phyloP scores from a whole-genome alignment of 2,329 filamentous ascomycete species.

The Fusarium sp. region DNA sequence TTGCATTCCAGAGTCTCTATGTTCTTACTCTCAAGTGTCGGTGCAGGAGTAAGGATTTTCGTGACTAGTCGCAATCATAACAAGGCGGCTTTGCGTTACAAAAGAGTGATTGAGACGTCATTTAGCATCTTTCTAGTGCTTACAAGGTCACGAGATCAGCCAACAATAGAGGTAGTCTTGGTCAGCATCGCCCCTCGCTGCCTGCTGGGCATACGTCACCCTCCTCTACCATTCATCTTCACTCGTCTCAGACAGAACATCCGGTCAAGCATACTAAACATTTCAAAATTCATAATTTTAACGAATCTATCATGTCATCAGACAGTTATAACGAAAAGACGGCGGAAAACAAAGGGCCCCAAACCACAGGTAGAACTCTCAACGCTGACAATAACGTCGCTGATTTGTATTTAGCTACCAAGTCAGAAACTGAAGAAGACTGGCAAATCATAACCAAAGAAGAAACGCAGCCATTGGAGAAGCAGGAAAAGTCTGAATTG shows the following conservation, averaged over 20 bases:
- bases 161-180: background rate
- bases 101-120: too few species aligned
- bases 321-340: background rate
- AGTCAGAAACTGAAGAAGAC: constrained; percentile 1
- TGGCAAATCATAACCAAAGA: constrained; percentile 23
- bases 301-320: background rate
- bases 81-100: too few species aligned
- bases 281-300: too few species aligned
- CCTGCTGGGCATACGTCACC: constrained; percentile 6
- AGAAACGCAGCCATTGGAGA: background rate
- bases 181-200: background rate
- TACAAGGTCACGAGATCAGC: background rate
- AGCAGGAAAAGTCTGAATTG: fast-evolving
- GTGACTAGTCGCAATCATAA: too few species aligned
- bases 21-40: too few species aligned
- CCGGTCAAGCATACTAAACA: too few species aligned
- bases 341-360: fast-evolving
- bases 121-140: background rate
- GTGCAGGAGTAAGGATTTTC: too few species aligned
- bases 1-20: too few species aligned
- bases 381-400: fast-evolving
- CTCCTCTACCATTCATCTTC: background rate
- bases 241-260: background rate
- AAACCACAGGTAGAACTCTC: background rate
- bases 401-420: background rate